Percentiles rank a stretch among this genome's conserved stretches.
Evolutionary conservation across 192 early-diverging fungal genomes (phyloP).

Genomic region (Gigaspora rosea): DNA sequence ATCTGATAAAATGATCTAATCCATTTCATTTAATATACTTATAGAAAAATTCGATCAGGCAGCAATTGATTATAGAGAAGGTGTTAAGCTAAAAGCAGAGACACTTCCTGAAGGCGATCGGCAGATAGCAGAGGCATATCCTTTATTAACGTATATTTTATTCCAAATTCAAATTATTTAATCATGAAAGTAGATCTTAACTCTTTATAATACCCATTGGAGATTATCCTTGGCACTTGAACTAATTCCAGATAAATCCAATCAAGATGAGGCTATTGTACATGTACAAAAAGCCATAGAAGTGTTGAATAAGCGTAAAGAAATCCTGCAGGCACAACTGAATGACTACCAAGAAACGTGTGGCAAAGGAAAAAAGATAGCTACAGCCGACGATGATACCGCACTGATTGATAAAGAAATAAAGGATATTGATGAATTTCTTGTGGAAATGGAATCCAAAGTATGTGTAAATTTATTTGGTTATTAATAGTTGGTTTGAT

Average conservation of each 20-base stretch:
- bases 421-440: constrained; percentile 58
- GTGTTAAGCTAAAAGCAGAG: constrained; percentile 55
- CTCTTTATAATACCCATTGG: constrained; percentile 48
- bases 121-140: constrained; percentile 63
- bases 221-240: constrained; percentile 71
- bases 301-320: constrained; percentile 56
- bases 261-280: constrained; percentile 52
- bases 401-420: constrained; percentile 54
- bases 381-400: constrained; percentile 34
- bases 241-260: constrained; percentile 44
- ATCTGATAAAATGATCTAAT: background rate
- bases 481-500: too few species aligned
- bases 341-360: constrained; percentile 26
- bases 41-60: constrained; percentile 71
- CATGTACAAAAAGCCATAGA: constrained; percentile 57
- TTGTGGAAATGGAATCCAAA: constrained; percentile 69
- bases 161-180: too few species aligned
- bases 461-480: constrained; percentile 29
- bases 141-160: background rate
- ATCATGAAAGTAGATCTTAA: too few species aligned
- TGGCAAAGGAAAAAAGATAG: constrained; percentile 52
- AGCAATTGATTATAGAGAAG: constrained; percentile 57
- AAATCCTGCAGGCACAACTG: constrained; percentile 40
- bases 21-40: background rate
- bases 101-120: constrained; percentile 53